Evolutionary conservation across 306 rosid genomes (phyloP).

Genomic region (Citrullus mucosospermus): DNA sequence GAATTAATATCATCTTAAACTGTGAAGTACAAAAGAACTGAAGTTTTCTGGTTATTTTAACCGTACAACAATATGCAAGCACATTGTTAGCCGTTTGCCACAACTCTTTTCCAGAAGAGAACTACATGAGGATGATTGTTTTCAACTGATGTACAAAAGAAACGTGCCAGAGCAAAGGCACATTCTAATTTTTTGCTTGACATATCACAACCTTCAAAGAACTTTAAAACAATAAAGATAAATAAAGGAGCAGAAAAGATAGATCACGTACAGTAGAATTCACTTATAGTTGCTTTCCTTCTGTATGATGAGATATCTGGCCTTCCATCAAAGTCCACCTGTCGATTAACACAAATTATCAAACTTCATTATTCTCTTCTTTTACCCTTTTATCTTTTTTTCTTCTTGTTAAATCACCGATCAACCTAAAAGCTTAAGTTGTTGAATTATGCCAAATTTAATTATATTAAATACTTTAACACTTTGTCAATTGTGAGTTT

Average conservation of each 20-base stretch:
- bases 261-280: constrained; percentile 41
- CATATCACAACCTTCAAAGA: neutral
- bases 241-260: neutral
- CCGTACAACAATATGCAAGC: neutral
- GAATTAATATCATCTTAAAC: neutral
- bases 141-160: neutral
- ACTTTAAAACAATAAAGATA: neutral
- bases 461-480: no score
- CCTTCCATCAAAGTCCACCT: constrained; percentile 38
- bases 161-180: neutral
- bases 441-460: no score
- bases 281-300: constrained; percentile 50
- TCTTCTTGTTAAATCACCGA: neutral
- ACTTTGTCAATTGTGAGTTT: no score
- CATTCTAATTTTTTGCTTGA: neutral
- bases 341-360: constrained; percentile 1
- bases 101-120: neutral
- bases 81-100: neutral
- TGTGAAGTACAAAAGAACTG: neutral
- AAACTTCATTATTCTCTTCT: neutral
- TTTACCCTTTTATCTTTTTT: neutral
- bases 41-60: neutral
- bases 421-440: no score
- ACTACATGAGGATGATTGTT: neutral
- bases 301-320: constrained; percentile 32